phyloP scores from a whole-genome alignment of 2,329 filamentous ascomycete genomes.

The Thelonectria blattea region DNA sequence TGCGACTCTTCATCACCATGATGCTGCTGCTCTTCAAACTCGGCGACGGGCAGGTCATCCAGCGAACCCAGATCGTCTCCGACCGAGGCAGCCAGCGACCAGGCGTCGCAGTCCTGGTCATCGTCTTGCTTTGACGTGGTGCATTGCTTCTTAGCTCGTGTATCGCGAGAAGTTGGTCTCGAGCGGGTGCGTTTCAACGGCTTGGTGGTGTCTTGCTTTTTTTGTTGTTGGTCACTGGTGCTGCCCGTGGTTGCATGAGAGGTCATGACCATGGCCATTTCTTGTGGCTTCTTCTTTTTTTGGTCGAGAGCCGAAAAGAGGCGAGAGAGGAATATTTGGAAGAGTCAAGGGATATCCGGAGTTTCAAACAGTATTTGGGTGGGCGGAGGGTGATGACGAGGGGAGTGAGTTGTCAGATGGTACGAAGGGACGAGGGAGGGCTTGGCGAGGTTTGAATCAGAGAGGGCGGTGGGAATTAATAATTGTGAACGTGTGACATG shows the following conservation, averaged over 20 bases:
- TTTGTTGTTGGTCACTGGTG: background rate
- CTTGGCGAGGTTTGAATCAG: background rate
- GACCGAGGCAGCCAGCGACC: slow-evolving; percentile 18
- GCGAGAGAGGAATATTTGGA: background rate
- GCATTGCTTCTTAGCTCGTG: slow-evolving; percentile 9
- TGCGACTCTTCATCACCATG: background rate
- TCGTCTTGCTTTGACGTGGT: background rate
- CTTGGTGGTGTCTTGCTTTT: background rate
- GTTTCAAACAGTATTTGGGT: background rate
- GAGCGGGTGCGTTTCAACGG: slow-evolving; percentile 8
- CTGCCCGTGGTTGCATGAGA: background rate
- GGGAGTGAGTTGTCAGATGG: background rate
- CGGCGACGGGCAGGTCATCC: slow-evolving; percentile 2
- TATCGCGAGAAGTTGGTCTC: background rate
- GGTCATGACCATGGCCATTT: slow-evolving; percentile 5
- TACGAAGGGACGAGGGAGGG: background rate
- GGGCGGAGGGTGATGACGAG: background rate
- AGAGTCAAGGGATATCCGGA: too few relatives aligned
- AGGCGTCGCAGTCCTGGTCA: slow-evolving; percentile 13
- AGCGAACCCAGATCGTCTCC: slow-evolving; percentile 10
- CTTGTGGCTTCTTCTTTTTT: too few relatives aligned
- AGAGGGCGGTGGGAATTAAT: too few relatives aligned
- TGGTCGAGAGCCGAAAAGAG: background rate
- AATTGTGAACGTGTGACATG: too few relatives aligned
- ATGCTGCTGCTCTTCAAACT: background rate